Conservation (phyloP, 768 basidiomycete species). For the Tricholoma matsutake region DNA sequence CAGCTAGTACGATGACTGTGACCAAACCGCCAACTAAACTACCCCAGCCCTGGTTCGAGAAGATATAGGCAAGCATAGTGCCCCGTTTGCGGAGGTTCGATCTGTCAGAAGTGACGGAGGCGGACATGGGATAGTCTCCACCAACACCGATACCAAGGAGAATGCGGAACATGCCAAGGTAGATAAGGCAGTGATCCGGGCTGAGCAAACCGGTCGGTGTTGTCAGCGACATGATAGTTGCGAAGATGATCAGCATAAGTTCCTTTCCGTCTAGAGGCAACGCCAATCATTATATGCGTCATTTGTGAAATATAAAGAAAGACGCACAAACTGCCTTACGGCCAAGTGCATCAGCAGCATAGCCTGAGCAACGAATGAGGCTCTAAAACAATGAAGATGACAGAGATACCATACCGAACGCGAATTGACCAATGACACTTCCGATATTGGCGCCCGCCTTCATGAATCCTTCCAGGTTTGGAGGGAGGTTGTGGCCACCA, state of each 20-base stretch:
- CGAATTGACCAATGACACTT: constrained; percentile 66
- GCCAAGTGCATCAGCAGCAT: constrained; percentile 63
- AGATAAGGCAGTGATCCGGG: constrained; percentile 53
- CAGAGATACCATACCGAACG: constrained; percentile 41
- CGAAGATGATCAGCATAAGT: constrained; percentile 76
- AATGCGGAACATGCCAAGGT: constrained; percentile 64
- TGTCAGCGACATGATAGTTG: constrained; percentile 67
- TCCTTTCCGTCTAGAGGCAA: constrained; percentile 61
- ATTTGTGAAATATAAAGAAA: neutral
- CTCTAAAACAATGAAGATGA: neutral
- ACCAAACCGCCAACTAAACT: constrained; percentile 59
- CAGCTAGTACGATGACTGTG: constrained; percentile 60
- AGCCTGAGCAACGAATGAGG: constrained; percentile 31
- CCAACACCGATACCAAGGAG: constrained; percentile 77
- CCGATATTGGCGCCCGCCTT: constrained; percentile 71
- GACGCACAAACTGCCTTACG: constrained; percentile 62
- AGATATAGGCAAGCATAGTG: constrained; percentile 73
- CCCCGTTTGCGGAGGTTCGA: constrained; percentile 65
- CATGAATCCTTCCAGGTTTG: constrained; percentile 56
- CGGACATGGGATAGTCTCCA: constrained; percentile 79
- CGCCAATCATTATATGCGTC: constrained; percentile 1
- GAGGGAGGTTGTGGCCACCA: constrained; percentile 46
- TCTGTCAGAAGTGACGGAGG: constrained; percentile 64
- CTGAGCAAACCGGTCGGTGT: constrained; percentile 61
- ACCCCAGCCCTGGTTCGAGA: constrained; percentile 79